Evolutionary conservation across 1,284 basidiomycete species (phyloP).

Genomic region (Microbotryum intermedium): DNA sequence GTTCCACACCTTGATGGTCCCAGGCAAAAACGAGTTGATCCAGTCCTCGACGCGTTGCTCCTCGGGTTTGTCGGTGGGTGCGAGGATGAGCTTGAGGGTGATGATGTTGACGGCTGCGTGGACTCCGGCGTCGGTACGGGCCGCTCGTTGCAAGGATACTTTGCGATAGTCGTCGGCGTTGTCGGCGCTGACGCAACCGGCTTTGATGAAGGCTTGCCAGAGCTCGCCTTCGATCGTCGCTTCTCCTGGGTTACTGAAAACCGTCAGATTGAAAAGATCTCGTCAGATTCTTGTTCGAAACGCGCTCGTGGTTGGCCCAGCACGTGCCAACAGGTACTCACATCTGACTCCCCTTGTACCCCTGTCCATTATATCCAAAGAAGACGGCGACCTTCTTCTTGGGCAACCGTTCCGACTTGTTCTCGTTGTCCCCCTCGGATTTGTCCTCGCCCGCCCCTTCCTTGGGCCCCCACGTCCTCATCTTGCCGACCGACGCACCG

Average conservation of each 20-base stretch:
- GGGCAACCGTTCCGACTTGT: conserved; percentile 40
- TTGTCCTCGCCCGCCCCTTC: neutral
- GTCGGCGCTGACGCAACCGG: conserved; percentile 83
- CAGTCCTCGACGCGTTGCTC: conserved; percentile 15
- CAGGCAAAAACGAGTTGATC: conserved; percentile 78
- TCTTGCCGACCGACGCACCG: conserved; percentile 6
- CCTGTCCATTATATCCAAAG: conserved; percentile 49
- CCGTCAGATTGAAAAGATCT: conserved; percentile 13
- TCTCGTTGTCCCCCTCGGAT: conserved; percentile 3
- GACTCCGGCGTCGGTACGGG: conserved; percentile 93
- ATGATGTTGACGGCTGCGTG: conserved; percentile 92
- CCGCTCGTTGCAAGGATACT: conserved; percentile 73
- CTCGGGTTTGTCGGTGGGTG: conserved; percentile 14
- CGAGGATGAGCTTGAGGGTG: conserved; percentile 80
- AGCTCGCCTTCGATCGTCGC: conserved; percentile 85
- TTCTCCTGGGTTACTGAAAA: conserved; percentile 45
- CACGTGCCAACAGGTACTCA: conserved; percentile 47
- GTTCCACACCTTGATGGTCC: conserved; percentile 87
- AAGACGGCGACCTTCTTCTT: conserved; percentile 50
- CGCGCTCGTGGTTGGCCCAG: neutral
- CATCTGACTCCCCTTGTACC: conserved; percentile 94
- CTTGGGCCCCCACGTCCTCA: conserved; percentile 8
- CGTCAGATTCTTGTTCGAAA: neutral
- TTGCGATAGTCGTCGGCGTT: conserved; percentile 88
- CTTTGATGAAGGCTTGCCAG: conserved; percentile 78